Base-by-base conservation (phyloP, 2,329 filamentous ascomycete genomes). In the Fusarium begoniae region DNA sequence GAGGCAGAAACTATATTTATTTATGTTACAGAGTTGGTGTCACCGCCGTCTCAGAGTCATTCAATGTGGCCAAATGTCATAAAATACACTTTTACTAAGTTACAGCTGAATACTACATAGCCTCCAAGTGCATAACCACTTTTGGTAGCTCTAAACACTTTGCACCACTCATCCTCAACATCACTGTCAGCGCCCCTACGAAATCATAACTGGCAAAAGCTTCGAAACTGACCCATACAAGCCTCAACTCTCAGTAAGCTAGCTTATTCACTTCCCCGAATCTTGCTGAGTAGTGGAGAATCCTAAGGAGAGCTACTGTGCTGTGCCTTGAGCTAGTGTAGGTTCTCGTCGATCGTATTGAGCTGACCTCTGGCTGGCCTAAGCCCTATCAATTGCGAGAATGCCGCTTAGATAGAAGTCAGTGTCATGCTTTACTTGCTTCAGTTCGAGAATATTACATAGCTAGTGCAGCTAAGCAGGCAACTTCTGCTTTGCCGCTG, bases 221-320 rank as follows among this genome's bases (percentile, higher is more conserved):
- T 20, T 66, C 20, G 14, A 37, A 47, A 53, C 45, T 51, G 35
- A 38, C 45, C 40, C 24, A 53, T 38, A 61, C 20, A 15, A 41
- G 51, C 24, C 26, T 30, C 35, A 55, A 41, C 8, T 68, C 63
- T 62, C 65, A 48, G 41, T 68, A 53, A 68, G 47, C 54, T 26
- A 45, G 54, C 47, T 68, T 68, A 54, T 35, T 54, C 35, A 68
- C 32, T 24, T 4, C 24, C n/a, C 63, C 56, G 43, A 56, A 15
- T 26, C 15, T 48, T n/a, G 22, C 32, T 40, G 53, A 54, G 47
- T 50, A 35, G 55, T 22, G 59, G n/a, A 20, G 51, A 28, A 54
- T 43, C 24, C 15, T 22, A 15, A 15, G 6, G 43, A 22, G 18
- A 37, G 35, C 47, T 66, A 37, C 44, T 48, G 37, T 63, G 41